phyloP scores from a whole-genome alignment of 495 filamentous ascomycete species.

The Neurospora cerealis region DNA sequence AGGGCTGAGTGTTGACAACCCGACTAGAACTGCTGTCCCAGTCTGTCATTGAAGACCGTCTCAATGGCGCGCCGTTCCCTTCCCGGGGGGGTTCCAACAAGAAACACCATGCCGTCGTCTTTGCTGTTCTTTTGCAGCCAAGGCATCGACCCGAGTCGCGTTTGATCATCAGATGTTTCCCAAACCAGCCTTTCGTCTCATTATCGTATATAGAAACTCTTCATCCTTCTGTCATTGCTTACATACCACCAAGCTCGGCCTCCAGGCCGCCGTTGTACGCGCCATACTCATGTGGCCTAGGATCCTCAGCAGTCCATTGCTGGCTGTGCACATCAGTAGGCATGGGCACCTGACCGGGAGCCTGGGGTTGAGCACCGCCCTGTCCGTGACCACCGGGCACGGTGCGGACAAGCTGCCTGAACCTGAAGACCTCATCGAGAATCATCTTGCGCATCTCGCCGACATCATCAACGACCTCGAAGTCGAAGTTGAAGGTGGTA shows the following conservation, averaged over 20 bases:
- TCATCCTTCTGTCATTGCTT: not conserved
- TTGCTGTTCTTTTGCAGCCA: not conserved
- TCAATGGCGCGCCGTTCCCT: not conserved
- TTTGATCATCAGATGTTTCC: not conserved
- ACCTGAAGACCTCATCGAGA: conserved; percentile 77
- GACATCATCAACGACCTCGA: conserved; percentile 91
- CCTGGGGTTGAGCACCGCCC: conserved; percentile 16
- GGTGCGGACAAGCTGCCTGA: conserved; percentile 64
- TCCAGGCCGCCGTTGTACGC: conserved; percentile 56
- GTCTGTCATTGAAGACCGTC: not conserved
- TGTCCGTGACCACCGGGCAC: conserved; percentile 37
- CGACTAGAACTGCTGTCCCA: not conserved
- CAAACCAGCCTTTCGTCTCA: not conserved
- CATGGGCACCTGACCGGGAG: conserved; percentile 51
- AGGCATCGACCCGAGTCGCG: not conserved
- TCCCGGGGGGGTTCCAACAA: not conserved
- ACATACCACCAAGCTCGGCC: conserved; percentile 63
- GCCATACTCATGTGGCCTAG: conserved; percentile 72
- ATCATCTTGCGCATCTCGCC: conserved; percentile 95
- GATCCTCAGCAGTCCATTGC: conserved; percentile 73
- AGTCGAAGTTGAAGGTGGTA: conserved; percentile 93
- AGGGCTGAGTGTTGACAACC: not conserved
- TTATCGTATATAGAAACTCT: not conserved
- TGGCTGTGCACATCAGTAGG: conserved; percentile 50
- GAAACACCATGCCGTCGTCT: not conserved